Base-by-base conservation (phyloP, 192 early-diverging fungal species). In the Entomortierella beljakovae region DNA sequence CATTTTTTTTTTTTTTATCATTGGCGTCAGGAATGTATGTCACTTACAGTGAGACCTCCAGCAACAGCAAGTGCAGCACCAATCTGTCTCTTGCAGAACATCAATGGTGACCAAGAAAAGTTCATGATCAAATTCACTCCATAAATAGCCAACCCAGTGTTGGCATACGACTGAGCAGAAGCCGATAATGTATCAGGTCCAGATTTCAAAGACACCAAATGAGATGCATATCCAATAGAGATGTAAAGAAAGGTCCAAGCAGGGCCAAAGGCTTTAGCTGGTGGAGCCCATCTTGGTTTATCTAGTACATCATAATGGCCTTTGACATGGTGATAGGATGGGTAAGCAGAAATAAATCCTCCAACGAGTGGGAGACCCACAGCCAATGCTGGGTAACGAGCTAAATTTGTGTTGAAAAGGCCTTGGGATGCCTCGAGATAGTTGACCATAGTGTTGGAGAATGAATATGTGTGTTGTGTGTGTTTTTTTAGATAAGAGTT, bases 81-180 rank as follows among this genome's bases (percentile, higher is more conserved):
- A 40, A 68, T 68, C 64, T 63, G 33, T n/a, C 51, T 37, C 13
- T 76, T 43, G 64, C 65, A 79, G 32, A 69, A 79, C 46, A 69
- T 59, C 23, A 79, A 9, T 34, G 74, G 75, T 5, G 67, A 61
- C 75, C 75, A 79, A 2, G 75, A 66, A 65, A 70, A 79, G 75
- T 64, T 79, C 54, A 79, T 40, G 3, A 46, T 23, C 75, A 79
- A 38, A 49, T 70, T 79, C 29, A 64, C 4, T 20, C 66, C 67
- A 31, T 79, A 79, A 49, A 79, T 22, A 7, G 60, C 55, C 26
- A 79, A 33, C 3, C 67, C 74, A 26, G 74, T 79, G 16, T 59
- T 32, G 23, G 74, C 74, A 33, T 50, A 4, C 1, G 49, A 40
- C 15, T 56, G 65, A 25, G 61, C 64, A 31, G 56, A 35, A 13